Base-by-base conservation (phyloP, 306 rosid species). In the Medicago arabica region DNA sequence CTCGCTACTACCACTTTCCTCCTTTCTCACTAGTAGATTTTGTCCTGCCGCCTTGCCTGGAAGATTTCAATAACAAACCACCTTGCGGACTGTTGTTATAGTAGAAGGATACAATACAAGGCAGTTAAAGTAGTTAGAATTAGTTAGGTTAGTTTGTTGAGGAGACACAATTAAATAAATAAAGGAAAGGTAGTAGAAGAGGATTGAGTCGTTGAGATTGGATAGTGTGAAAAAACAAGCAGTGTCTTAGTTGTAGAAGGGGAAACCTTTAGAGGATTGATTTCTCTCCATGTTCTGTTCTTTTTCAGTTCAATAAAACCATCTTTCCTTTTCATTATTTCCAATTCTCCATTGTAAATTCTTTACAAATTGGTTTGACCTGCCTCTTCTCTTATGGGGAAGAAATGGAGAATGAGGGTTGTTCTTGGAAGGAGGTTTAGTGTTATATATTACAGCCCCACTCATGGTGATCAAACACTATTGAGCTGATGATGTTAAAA, bases 31-130 rank as follows among this genome's bases (percentile, higher is more conserved):
- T 2, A 19, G 31, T 62, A 53, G 18, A 12, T 50, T 28, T 57
- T 31, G 17, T 23, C 19, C 70, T 66, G 61, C 60, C 60, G 62
- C 62, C 34, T 66, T 67, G 14, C 67, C 50, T 83, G 71, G 50
- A 19, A 68, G 39, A 64, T 62, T 78, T 49, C 66, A 54, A 40
- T 55, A 50, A n/a, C 38, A 19, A 38, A 54, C 39, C 68, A 58
- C 49, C 69, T 10, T 73, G 36, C 74, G 58, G 66, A 28, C 41
- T 40, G 18, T 17, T 66, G 53, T 66, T 18, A 41, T 53, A 19
- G 17, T 64, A 64, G 28, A 16, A 64, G 53, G 34, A 19, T 66
- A 66, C 17, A 41, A 14, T 67, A 23, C 11, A 46, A 25, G 9
- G 58, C 41, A 46, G 23, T 68, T 23, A 44, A 23, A 67, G 39